Base-by-base conservation (phyloP, 768 basidiomycete species). In the Mycena olivaceomarginata region DNA sequence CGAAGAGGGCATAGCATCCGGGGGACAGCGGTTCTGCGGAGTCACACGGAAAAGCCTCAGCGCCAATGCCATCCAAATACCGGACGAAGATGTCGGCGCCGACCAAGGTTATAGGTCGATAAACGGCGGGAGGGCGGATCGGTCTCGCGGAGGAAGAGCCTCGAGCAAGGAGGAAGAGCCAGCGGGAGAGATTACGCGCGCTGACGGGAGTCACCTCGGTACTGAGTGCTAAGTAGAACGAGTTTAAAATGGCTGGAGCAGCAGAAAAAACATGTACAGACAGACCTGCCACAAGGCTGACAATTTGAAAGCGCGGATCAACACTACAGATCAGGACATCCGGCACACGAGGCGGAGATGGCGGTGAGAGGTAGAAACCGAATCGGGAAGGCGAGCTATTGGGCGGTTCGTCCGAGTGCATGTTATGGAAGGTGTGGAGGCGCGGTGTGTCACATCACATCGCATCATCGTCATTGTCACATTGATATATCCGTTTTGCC, bases 1-100 rank as follows among this genome's bases (percentile, higher is more conserved):
- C 56, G n/a, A 59, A 70, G 39, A 70, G 56, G n/a, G 68, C 68
- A 16, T 70, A 70, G 41, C 57, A 60, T 43, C 68, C 57, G n/a
- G 68, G 68, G 9, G 41, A 53, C 12, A 59, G 40, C 57, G 11
- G 56, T 2, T 70, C 56, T 11, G 56, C 37, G 16, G 67, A 69
- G 22, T 60, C 56, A 16, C 22, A 70, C 2, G 68, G 68, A 31
- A 60, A 59, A 15, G 40, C 13, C n/a, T 60, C 15, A 13, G 68
- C 12, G 13, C 43, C 57, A 40, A 60, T 59, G 3, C n/a, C 16
- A 18, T 59, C 56, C 1, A 70, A 41, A n/a, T 15, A n/a, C 2
- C 68, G 68, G 4, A 59, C 25, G 22, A 70, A 70, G 68, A 70
- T n/a, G n/a, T 59, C 43, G 22, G 56, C 41, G 8, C 57, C 68